A percentile compares a stretch with the other conserved stretches of the same genome.
Conservation (phyloP, 2,329 filamentous ascomycete genomes). For the Malbranchea zuffiana region DNA sequence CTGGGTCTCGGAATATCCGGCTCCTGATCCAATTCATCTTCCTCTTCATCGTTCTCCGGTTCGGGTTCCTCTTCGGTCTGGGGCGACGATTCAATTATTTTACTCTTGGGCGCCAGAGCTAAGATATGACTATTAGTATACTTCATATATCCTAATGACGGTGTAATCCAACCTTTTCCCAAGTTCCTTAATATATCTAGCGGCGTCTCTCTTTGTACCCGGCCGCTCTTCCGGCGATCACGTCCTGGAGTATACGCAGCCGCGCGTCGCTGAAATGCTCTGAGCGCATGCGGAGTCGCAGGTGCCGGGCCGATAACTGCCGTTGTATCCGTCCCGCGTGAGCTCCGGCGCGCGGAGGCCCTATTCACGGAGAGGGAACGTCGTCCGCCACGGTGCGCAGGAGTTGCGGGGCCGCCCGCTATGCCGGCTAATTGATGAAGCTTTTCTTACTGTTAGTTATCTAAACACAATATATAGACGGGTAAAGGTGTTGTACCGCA, state of each 20-base stretch:
- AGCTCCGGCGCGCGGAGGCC: conserved; percentile 26
- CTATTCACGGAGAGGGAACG: conserved; percentile 24
- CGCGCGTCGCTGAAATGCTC: conserved; percentile 44
- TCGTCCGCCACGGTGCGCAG: conserved; percentile 19
- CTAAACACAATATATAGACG: background rate
- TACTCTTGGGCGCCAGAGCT: conserved; percentile 42
- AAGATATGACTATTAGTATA: conserved; percentile 4
- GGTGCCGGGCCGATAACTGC: conserved; percentile 29
- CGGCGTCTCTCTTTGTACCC: conserved; percentile 44
- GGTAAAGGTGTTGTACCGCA: conserved; percentile 5
- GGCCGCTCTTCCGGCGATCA: conserved; percentile 40
- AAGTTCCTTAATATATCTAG: conserved; percentile 44
- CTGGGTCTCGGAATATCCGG: conserved; percentile 34
- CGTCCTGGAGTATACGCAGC: conserved; percentile 39
- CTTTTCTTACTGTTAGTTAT: conserved; percentile 15
- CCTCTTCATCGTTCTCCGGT: conserved; percentile 25
- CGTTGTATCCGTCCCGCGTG: conserved; percentile 17
- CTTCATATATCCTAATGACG: background rate
- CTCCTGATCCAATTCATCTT: conserved; percentile 40
- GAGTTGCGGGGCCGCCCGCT: conserved; percentile 27
- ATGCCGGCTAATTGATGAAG: conserved; percentile 27
- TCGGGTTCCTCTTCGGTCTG: conserved; percentile 23
- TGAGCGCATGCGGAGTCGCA: conserved; percentile 46
- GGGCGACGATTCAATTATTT: conserved; percentile 39
- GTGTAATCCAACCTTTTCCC: conserved; percentile 35